A percentile compares a stretch with the other conserved stretches of the same genome.
Conservation (phyloP, 2,329 filamentous ascomycete species). For the Colletotrichum lentis region DNA sequence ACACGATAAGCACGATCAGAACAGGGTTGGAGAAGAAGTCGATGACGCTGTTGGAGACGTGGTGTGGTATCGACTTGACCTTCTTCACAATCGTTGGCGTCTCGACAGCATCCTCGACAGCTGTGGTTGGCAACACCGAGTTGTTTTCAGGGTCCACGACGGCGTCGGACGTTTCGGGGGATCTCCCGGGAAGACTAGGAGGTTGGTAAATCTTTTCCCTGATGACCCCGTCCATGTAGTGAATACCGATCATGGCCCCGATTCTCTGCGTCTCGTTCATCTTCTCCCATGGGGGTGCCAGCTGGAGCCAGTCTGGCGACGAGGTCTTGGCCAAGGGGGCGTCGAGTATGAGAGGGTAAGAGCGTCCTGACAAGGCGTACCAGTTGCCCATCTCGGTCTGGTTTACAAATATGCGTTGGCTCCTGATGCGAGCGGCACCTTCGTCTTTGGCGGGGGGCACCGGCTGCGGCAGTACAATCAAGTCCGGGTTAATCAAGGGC, state of each 20-base stretch:
- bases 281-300: constrained; percentile 51
- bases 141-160: constrained; percentile 47
- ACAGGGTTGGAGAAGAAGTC: constrained; percentile 66
- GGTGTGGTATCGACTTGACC: constrained; percentile 60
- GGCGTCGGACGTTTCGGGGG: constrained; percentile 42
- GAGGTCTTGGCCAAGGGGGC: constrained; percentile 60
- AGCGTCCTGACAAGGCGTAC: constrained; percentile 89
- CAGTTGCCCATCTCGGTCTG: constrained; percentile 86
- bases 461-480: constrained; percentile 88
- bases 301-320: constrained; percentile 58
- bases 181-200: constrained; percentile 49
- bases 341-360: constrained; percentile 85
- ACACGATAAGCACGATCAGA: constrained; percentile 56
- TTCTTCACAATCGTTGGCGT: constrained; percentile 58
- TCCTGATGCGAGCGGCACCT: constrained; percentile 60
- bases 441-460: constrained; percentile 66
- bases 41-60: constrained; percentile 58
- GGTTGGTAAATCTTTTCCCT: constrained; percentile 48
- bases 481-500: constrained; percentile 71
- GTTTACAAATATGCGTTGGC: constrained; percentile 81
- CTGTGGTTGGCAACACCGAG: constrained; percentile 44
- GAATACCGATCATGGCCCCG: constrained; percentile 74
- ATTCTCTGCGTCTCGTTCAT: constrained; percentile 59
- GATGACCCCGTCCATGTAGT: constrained; percentile 61
- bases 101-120: constrained; percentile 44